phyloP scores from a whole-genome alignment of 2,329 filamentous ascomycete species.

The Chrysosporium keratinophilum region DNA sequence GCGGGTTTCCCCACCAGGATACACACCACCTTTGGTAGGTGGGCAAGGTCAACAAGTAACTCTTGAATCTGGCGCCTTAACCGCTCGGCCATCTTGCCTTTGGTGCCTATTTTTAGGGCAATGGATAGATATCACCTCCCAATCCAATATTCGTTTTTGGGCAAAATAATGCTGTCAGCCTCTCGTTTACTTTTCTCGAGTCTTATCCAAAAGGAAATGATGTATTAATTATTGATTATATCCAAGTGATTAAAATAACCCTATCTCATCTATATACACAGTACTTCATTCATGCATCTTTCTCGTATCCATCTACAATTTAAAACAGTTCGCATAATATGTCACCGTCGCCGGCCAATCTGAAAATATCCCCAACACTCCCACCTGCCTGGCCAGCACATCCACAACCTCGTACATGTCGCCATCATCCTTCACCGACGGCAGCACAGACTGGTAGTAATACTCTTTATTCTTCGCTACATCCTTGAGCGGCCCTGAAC shows the following conservation, averaged over 20 bases:
- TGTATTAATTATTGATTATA: not conserved
- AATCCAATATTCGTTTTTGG: not conserved
- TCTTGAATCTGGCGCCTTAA: slow-evolving; percentile 8
- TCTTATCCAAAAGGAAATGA: not conserved
- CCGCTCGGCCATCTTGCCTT: slow-evolving; percentile 10
- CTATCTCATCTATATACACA: no score
- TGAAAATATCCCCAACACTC: slow-evolving; percentile 52
- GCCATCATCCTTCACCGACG: slow-evolving; percentile 51
- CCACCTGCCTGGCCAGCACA: slow-evolving; percentile 52
- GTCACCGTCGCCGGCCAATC: slow-evolving; percentile 61
- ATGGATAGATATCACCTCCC: not conserved
- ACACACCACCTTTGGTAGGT: not conserved
- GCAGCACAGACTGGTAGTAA: slow-evolving; percentile 44
- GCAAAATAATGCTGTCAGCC: not conserved
- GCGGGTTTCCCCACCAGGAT: slow-evolving; percentile 7
- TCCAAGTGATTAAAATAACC: not conserved
- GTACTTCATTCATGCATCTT: not conserved
- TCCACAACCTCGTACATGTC: slow-evolving; percentile 58
- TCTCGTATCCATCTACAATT: slow-evolving; percentile 18
- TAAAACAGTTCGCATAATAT: slow-evolving; percentile 63
- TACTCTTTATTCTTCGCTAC: slow-evolving; percentile 44
- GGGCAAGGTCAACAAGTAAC: not conserved
- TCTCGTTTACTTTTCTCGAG: no score
- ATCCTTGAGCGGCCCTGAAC: slow-evolving; percentile 50
- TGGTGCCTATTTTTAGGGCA: not conserved